Percentiles rank a stretch among this genome's conserved stretches.
Evolutionary conservation across 2,329 filamentous ascomycete species (phyloP).

Genomic region (Podosphaera xanthii): DNA sequence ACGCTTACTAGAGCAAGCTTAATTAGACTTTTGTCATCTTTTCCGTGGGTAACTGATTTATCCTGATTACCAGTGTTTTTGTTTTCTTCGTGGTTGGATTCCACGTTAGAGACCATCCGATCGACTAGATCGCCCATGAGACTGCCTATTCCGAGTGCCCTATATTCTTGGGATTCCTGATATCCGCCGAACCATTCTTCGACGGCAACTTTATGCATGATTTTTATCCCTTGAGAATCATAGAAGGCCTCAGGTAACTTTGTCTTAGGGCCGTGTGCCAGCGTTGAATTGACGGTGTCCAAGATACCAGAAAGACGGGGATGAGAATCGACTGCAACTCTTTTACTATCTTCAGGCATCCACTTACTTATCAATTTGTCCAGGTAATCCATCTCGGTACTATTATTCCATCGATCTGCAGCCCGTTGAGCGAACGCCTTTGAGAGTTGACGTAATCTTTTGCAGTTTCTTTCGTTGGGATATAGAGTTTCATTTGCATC

Average conservation of each 20-base stretch:
- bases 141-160: constrained; percentile 66
- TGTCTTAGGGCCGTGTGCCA: constrained; percentile 63
- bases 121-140: constrained; percentile 65
- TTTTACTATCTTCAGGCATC: constrained; percentile 50
- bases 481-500: constrained; percentile 55
- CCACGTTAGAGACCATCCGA: constrained; percentile 47
- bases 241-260: constrained; percentile 72
- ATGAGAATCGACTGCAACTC: constrained; percentile 61
- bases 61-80: constrained; percentile 16
- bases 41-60: constrained; percentile 11
- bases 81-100: constrained; percentile 27
- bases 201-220: constrained; percentile 50
- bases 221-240: constrained; percentile 43
- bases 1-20: constrained; percentile 38
- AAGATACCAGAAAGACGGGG: constrained; percentile 75
- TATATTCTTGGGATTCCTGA: constrained; percentile 63
- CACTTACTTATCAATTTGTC: constrained; percentile 57
- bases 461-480: constrained; percentile 55
- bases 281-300: constrained; percentile 79
- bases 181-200: constrained; percentile 93
- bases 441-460: constrained; percentile 45
- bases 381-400: constrained; percentile 64
- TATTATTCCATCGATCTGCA: constrained; percentile 50
- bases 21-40: constrained; percentile 28
- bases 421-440: constrained; percentile 49